These are phyloP conservation scores for Peniophora sp. DNA, from an alignment of 1,284 basidiomycete genomes.

Conservation along the genomic window DNA sequence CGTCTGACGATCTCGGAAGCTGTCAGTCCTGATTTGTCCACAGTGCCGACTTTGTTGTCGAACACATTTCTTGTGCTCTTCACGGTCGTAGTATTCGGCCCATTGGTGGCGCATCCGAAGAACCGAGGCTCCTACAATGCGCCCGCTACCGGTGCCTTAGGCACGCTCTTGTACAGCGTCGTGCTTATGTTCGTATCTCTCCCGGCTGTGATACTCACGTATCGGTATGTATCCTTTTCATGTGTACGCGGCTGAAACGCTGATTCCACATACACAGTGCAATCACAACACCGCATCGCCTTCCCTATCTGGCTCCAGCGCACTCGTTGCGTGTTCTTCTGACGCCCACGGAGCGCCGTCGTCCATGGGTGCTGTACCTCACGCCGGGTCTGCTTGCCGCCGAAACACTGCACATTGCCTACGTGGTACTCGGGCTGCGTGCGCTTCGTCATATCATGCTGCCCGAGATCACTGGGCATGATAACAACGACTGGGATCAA, in stretches of 20 bases:
- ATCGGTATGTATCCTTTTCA: slow-evolving; percentile 44
- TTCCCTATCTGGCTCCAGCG: slow-evolving; percentile 58
- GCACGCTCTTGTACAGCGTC: slow-evolving; percentile 53
- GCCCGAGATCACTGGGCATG: slow-evolving; percentile 33
- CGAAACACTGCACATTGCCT: slow-evolving; percentile 58
- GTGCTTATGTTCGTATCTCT: slow-evolving; percentile 70
- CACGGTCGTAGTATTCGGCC: slow-evolving; percentile 47
- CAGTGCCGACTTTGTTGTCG: slow-evolving; percentile 69
- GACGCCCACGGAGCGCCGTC: slow-evolving; percentile 75
- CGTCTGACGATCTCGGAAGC: not conserved
- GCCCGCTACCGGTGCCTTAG: slow-evolving; percentile 61
- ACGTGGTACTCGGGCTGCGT: slow-evolving; percentile 62
- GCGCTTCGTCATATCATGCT: slow-evolving; percentile 61
- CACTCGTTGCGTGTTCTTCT: slow-evolving; percentile 68
- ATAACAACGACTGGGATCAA: slow-evolving; percentile 23
- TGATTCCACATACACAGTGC: slow-evolving; percentile 42
- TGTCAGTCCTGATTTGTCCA: slow-evolving; percentile 4
- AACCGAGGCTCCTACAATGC: slow-evolving; percentile 61
- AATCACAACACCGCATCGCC: slow-evolving; percentile 79
- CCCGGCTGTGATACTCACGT: slow-evolving; percentile 75
- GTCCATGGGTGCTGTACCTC: slow-evolving; percentile 75
- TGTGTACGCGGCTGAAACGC: not conserved
- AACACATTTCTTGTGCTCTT: slow-evolving; percentile 52
- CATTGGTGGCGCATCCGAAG: slow-evolving; percentile 34
- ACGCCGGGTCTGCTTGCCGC: slow-evolving; percentile 77